Evolutionary conservation across 305 asterid genomes (phyloP).

Genomic region (Euphrasia arctica): DNA sequence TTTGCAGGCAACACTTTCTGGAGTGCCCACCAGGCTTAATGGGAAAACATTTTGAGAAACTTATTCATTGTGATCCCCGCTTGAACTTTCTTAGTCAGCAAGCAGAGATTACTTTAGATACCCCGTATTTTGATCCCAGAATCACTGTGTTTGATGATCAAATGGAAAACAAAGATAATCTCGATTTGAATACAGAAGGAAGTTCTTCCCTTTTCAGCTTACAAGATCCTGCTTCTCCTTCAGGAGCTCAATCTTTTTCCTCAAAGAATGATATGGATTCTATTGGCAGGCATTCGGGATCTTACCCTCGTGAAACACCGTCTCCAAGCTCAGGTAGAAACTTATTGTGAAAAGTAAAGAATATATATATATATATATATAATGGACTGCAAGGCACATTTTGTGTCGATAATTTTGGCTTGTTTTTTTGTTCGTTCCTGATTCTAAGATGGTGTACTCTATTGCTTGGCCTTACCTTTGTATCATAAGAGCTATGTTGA

Average conservation of each 20-base stretch:
- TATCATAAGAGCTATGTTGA: neutral
- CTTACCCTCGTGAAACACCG: slow-evolving; percentile 61
- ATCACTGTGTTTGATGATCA: slow-evolving; percentile 48
- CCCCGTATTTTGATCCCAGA: slow-evolving; percentile 75
- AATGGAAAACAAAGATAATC: slow-evolving; percentile 37
- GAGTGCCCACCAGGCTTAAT: slow-evolving; percentile 81
- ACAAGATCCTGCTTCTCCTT: slow-evolving; percentile 67
- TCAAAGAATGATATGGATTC: slow-evolving; percentile 64
- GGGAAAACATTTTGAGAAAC: slow-evolving; percentile 94
- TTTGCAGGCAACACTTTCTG: slow-evolving; percentile 75
- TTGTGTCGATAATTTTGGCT: neutral
- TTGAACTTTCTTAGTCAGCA: slow-evolving; percentile 83
- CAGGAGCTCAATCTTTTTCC: slow-evolving; percentile 70
- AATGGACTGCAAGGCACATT: neutral
- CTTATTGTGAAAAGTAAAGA: neutral
- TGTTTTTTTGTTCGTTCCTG: no score
- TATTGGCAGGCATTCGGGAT: slow-evolving; percentile 47
- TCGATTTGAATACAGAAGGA: slow-evolving; percentile 57
- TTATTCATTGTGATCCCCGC: slow-evolving; percentile 93
- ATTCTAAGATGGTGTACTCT: no score
- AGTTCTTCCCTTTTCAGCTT: slow-evolving; percentile 61
- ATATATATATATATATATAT: no score
- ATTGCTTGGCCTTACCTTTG: neutral
- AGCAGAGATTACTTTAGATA: slow-evolving; percentile 61
- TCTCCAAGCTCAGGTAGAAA: slow-evolving; percentile 84